Conservation (phyloP, 495 filamentous ascomycete species). For the Xylaria acuta region DNA sequence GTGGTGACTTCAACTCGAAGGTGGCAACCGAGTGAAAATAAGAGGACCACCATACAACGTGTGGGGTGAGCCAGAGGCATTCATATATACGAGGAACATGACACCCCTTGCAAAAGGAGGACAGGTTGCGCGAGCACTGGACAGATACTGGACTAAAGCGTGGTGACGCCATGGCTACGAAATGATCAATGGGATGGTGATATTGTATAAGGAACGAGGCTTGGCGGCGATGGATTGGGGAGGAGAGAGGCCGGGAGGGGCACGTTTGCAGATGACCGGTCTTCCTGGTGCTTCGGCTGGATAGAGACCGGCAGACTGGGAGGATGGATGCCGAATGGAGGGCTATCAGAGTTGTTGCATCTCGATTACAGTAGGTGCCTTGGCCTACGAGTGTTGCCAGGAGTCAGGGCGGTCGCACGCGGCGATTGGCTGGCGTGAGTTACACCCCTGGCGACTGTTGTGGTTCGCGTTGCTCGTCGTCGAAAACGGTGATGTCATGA, state of each 20-base stretch:
- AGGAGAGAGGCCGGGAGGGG: background rate
- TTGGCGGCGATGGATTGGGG: background rate
- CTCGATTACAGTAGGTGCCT: background rate
- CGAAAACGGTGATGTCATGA: conserved; percentile 12
- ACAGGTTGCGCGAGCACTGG: background rate
- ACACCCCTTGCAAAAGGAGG: background rate
- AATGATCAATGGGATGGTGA: background rate
- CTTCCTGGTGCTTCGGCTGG: background rate
- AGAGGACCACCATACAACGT: background rate
- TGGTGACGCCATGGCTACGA: conserved; percentile 24
- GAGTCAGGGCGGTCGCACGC: conserved; percentile 10
- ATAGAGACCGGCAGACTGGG: background rate
- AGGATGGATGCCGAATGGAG: background rate
- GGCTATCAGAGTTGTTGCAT: background rate
- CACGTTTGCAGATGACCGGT: conserved; percentile 12
- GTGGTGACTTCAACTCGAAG: too few species aligned
- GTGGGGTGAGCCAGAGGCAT: background rate
- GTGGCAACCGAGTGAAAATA: background rate
- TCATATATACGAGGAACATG: conserved; percentile 1
- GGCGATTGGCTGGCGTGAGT: background rate
- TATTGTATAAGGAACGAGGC: background rate
- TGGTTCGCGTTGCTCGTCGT: background rate
- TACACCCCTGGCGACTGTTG: background rate
- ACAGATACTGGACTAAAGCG: conserved; percentile 11
- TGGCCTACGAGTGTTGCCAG: background rate